These are phyloP conservation scores for Apiospora sp. DNA, from an alignment of 2,329 filamentous ascomycete genomes.

Conservation along the genomic window DNA sequence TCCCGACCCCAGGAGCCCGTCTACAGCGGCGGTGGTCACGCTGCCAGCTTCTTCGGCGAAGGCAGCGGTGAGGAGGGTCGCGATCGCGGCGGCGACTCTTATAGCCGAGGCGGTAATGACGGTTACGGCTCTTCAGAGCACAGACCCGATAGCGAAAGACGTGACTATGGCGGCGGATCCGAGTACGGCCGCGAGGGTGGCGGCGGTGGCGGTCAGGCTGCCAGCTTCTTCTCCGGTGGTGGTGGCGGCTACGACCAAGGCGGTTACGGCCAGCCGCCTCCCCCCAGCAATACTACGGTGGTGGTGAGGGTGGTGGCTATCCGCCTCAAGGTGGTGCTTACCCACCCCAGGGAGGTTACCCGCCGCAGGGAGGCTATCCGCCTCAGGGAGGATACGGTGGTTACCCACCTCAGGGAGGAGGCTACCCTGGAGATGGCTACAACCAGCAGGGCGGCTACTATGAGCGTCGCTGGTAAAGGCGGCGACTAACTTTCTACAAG, in stretches of 20 bases:
- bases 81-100: slow-evolving; percentile 25
- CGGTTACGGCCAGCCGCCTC: slow-evolving; percentile 15
- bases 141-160: not conserved
- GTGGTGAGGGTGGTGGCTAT: not conserved
- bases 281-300: not conserved
- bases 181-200: slow-evolving; percentile 30
- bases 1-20: not conserved
- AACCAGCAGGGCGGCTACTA: slow-evolving; percentile 11
- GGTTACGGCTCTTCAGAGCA: slow-evolving; percentile 32
- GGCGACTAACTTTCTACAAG: too few species aligned
- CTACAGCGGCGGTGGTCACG: slow-evolving; percentile 1
- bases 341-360: not conserved
- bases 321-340: not conserved
- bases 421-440: not conserved
- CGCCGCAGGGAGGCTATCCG: not conserved
- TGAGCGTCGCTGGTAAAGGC: not conserved
- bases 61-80: slow-evolving; percentile 34
- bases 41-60: slow-evolving; percentile 27
- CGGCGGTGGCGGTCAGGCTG: slow-evolving; percentile 32
- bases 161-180: not conserved
- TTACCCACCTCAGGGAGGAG: slow-evolving; percentile 1
- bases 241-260: slow-evolving; percentile 23
- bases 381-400: slow-evolving; percentile 12
- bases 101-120: slow-evolving; percentile 33
- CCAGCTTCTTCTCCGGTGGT: slow-evolving; percentile 21